phyloP scores from a whole-genome alignment of 2,329 filamentous ascomycete genomes.

The Fusarium tupiense region DNA sequence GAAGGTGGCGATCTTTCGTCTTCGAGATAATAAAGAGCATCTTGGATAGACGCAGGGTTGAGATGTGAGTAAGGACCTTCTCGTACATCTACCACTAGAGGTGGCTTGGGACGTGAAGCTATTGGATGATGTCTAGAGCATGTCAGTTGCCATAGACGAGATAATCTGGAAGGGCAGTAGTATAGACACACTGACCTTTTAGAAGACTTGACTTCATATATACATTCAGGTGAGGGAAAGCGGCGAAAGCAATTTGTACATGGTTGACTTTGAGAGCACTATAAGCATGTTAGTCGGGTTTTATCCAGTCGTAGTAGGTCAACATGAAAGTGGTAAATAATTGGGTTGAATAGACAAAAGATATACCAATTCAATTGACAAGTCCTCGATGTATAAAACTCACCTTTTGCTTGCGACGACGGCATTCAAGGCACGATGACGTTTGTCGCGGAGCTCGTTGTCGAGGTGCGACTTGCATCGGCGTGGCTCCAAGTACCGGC shows the following conservation, averaged over 20 bases:
- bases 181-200: conserved; percentile 23
- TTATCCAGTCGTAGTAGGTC: not conserved
- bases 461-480: conserved; percentile 34
- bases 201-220: conserved; percentile 52
- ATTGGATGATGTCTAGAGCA: conserved; percentile 10
- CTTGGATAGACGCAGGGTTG: conserved; percentile 48
- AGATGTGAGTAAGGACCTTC: conserved; percentile 50
- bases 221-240: conserved; percentile 61
- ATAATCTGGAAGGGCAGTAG: not conserved
- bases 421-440: conserved; percentile 62
- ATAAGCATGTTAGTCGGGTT: not conserved
- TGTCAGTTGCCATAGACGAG: not conserved
- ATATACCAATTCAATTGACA: not conserved
- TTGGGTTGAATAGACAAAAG: not conserved
- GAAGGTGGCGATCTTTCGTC: conserved; percentile 13
- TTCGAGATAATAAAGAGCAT: conserved; percentile 49
- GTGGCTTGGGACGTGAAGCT: conserved; percentile 10
- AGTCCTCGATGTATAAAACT: not conserved
- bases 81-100: conserved; percentile 33
- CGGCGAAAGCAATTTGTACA: conserved; percentile 64
- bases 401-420: conserved; percentile 63
- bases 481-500: conserved; percentile 29
- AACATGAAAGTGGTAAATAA: not conserved
- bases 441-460: conserved; percentile 42
- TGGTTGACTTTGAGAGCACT: conserved; percentile 65